phyloP scores from a whole-genome alignment of 768 basidiomycete genomes.

The Flagelloscypha sp. region DNA sequence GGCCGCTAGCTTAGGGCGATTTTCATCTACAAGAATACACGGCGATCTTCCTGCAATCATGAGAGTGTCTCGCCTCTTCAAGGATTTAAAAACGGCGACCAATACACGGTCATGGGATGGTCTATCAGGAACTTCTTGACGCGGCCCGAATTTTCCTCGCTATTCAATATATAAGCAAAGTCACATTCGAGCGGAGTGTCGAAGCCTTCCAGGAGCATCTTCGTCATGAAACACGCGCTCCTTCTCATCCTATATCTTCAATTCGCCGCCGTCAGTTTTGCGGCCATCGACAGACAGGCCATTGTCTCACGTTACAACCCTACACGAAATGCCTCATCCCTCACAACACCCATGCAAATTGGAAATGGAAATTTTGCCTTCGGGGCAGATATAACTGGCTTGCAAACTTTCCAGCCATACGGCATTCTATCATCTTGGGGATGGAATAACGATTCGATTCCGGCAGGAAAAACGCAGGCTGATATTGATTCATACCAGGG shows the following conservation, averaged over 20 bases:
- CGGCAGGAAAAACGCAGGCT: constrained; percentile 29
- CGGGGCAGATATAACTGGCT: constrained; percentile 47
- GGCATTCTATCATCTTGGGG: constrained; percentile 53
- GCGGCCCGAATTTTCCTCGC: too few species aligned
- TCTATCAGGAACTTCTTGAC: too few species aligned
- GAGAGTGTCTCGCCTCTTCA: too few species aligned
- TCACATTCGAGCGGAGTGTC: too few species aligned
- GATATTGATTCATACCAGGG: constrained; percentile 43
- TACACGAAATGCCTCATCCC: constrained; percentile 35
- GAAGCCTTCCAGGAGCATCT: not conserved
- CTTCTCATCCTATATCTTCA: constrained; percentile 1
- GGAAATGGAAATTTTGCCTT: constrained; percentile 60
- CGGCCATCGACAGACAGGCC: constrained; percentile 32
- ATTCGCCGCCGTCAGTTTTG: not conserved
- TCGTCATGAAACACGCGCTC: too few species aligned
- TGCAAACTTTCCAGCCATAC: constrained; percentile 50
- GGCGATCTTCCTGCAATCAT: too few species aligned
- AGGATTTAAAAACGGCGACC: too few species aligned
- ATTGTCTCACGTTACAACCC: constrained; percentile 46
- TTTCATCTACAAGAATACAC: too few species aligned
- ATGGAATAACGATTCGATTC: constrained; percentile 53
- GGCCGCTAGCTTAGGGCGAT: too few species aligned
- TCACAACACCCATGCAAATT: constrained; percentile 46
- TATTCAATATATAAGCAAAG: too few species aligned
- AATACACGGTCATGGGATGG: too few species aligned